Percentiles rank a stretch among this genome's conserved stretches.
These are phyloP conservation scores for Penicillium rolfsii DNA, from an alignment of 2,329 filamentous ascomycete species.

Conservation along the genomic window DNA sequence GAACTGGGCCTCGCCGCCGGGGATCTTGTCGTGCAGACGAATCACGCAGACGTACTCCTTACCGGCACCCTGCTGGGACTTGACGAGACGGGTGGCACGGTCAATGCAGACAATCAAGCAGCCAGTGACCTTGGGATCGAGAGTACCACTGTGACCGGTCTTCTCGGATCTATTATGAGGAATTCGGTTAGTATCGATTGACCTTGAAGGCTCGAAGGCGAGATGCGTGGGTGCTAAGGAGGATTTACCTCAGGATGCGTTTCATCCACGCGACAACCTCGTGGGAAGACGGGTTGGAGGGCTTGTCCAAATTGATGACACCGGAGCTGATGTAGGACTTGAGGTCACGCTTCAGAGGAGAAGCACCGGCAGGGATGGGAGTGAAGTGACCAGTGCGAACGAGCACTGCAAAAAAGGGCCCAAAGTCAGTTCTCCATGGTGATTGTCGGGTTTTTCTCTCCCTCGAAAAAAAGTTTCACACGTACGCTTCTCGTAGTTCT, in stretches of 20 bases:
- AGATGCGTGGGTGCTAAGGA: background rate
- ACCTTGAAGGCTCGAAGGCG: background rate
- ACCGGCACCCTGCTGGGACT: constrained; percentile 97
- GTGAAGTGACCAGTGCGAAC: constrained; percentile 96
- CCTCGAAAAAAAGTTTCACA: constrained; percentile 77
- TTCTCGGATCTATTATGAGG: constrained; percentile 72
- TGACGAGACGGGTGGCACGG: constrained; percentile 94
- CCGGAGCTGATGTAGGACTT: constrained; percentile 97
- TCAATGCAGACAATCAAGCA: constrained; percentile 95
- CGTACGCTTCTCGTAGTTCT: constrained; percentile 13
- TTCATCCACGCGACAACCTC: constrained; percentile 99
- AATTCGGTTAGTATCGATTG: constrained; percentile 22
- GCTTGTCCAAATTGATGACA: constrained; percentile 98
- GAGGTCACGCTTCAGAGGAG: constrained; percentile 88
- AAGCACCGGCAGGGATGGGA: constrained; percentile 89
- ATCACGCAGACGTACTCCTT: constrained; percentile 99
- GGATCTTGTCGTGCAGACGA: constrained; percentile 90
- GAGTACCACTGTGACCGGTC: constrained; percentile 96
- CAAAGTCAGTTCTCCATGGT: constrained; percentile 15
- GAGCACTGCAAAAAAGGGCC: constrained; percentile 59
- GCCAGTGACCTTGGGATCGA: constrained; percentile 97
- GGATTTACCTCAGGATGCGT: constrained; percentile 79
- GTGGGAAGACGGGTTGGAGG: constrained; percentile 95
- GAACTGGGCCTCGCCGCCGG: constrained; percentile 90
- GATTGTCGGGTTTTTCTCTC: constrained; percentile 74